Evolutionary conservation across 208 protist genomes (phyloP), one percentile per base, ranked within the genome.

Genomic region (Crithidia fasciculata): DNA sequence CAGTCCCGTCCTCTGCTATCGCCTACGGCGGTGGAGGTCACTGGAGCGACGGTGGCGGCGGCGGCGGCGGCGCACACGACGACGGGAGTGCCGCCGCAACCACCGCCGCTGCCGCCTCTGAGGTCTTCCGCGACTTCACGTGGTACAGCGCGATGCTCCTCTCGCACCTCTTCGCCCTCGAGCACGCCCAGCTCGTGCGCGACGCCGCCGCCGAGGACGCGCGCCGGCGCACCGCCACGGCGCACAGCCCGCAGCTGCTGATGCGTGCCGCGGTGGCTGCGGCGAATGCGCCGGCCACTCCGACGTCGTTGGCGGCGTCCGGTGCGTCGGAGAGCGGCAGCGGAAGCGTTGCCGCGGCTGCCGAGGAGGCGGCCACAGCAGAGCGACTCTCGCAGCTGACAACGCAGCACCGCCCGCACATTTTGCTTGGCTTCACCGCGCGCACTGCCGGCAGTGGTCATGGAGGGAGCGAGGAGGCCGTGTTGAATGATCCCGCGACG

Each of bases 81-180:
- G 13, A 62, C 44, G 28, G 28, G 28, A n/a, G 37, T 43, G 52
- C 0, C n/a, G 36, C 5, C 16, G 18, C 37, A 15, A 50, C 69
- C n/a, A 56, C 65, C 16, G 44, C 47, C 4, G 49, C 65, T 0
- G 59, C 74, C 10, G 68, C 61, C 15, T 69, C 52, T 40, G 66
- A 78, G 4, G 55, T 74, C 7, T 58, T 82, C 18, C 78, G 71
- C 15, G 76, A 83, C 57, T 72, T 86, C 54, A 78, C 71, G 50
- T 84, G 82, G 73, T 79, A 81, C 66, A 82, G 78, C 10, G 75
- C 78, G 44, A 75, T 76, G 60, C 74, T 87, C 28, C 78, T 87
- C 41, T 84, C 82, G 37, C 75, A 81, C 54, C 55, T 87, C 16
- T 87, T 71, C 52, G 69, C 67, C 3, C 60, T 80, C 16, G 82